Evolutionary conservation across 139 green algal genomes (phyloP).

Genomic region (Trebouxia sp.): DNA sequence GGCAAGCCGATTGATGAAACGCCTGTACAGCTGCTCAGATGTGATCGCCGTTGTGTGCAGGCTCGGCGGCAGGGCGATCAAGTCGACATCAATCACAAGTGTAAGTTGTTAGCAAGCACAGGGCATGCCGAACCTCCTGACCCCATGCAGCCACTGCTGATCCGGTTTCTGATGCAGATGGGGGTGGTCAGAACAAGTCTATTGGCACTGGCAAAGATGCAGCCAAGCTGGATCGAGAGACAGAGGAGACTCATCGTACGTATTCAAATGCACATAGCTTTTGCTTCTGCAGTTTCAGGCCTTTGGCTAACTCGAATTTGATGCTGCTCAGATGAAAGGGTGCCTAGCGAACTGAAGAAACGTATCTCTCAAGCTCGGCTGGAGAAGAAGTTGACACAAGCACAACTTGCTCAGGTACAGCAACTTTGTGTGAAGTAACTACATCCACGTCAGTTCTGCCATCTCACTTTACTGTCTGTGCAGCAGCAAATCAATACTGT

Average conservation of each 20-base stretch:
- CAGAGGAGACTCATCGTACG: conserved; percentile 74
- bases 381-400: conserved; percentile 97
- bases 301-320: too few relatives aligned
- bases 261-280: too few relatives aligned
- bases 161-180: background rate
- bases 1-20: conserved; percentile 73
- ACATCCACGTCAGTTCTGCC: background rate
- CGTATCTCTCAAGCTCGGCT: conserved; percentile 86
- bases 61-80: conserved; percentile 47
- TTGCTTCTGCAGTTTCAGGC: too few relatives aligned
- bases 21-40: conserved; percentile 48
- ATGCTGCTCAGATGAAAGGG: conserved; percentile 68
- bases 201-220: conserved; percentile 58
- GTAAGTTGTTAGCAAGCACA: conserved; percentile 29
- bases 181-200: conserved; percentile 25
- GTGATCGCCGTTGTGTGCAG: conserved; percentile 57
- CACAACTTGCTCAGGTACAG: conserved; percentile 83
- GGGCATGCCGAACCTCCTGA: background rate
- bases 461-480: too few relatives aligned
- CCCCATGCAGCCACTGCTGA: background rate
- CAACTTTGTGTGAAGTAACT: too few relatives aligned
- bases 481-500: too few relatives aligned
- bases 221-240: conserved; percentile 86
- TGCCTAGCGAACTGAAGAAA: conserved; percentile 94
- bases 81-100: conserved; percentile 74